Base-by-base conservation (phyloP, 129 eudicot genomes). In the Scalesia atractyloides region DNA sequence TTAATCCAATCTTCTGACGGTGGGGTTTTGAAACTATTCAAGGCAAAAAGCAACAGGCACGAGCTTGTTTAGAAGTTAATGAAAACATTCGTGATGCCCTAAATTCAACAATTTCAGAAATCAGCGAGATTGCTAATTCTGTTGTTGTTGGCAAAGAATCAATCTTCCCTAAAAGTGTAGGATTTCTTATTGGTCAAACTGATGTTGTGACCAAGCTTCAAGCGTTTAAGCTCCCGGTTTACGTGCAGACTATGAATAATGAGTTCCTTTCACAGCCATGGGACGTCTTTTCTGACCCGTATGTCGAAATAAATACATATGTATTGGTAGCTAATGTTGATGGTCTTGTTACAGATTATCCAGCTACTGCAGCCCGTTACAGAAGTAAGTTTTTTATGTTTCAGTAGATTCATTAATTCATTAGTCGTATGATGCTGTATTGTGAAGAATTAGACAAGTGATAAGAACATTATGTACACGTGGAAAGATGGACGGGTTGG, bases 241-340 rank as follows among this genome's bases (percentile, higher is more conserved):
- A 87, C 36, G 91, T 88, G 39, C 87, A 80, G 41, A 16, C 67
- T 14, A 86, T 94, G 89, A 64, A 41, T 24, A 94, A 94, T 50
- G 99, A 94, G 85, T 94, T 87, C 64, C 11, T 83, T 36, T 81
- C 94, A 83, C 97, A 88, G 73, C 83, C 97, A 3, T 94, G 91
- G 96, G 99, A 94, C 73, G 86, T 88, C 86, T 90, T 90, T 72
- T 86, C 97, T 1, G 99, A 94, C 73, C 81, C 99, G 0, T 80
- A 81, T 60, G 85, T 84, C 52, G 96, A 94, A 74, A 19, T 94
- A 33, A 90, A 86, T 72, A 22, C 87, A 0, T 84, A 66, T 41
- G 85, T 80, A 10, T 2, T 12, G 7, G 83, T 66, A 36, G 79
- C 75, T 66, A 59, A 52, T 48, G 78, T 80, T 7, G 59, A 80